These are phyloP conservation scores for Diaporthe aspalathi DNA, from an alignment of 2,329 filamentous ascomycete species.

Conservation along the genomic window DNA sequence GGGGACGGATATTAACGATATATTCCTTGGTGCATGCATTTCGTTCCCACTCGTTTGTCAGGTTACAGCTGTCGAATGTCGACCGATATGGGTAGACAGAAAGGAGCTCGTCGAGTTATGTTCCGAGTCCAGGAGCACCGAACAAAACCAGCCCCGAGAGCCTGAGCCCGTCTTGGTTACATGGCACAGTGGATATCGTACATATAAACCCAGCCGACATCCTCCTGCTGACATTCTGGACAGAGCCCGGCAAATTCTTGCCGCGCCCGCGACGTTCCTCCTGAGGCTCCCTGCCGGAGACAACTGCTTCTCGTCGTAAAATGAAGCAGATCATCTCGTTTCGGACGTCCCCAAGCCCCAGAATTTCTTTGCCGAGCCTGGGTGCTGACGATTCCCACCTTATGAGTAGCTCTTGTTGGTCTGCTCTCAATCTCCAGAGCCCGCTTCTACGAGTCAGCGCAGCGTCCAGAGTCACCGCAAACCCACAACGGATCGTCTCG, in stretches of 20 bases:
- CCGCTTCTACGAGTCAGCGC: constrained; percentile 27
- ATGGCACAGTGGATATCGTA: not conserved
- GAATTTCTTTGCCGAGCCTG: constrained; percentile 19
- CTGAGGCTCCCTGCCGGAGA: constrained; percentile 17
- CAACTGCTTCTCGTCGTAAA: constrained; percentile 8
- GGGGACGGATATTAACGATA: constrained; percentile 15
- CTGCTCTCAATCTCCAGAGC: constrained; percentile 24
- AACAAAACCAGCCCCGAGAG: not conserved
- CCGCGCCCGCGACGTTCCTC: constrained; percentile 9
- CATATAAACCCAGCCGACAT: not conserved
- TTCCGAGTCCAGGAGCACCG: not conserved
- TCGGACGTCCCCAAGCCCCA: constrained; percentile 14
- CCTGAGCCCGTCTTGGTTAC: not conserved
- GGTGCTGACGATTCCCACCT: constrained; percentile 22
- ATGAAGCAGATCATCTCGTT: constrained; percentile 17
- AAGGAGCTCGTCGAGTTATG: not conserved
- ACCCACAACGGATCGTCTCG: constrained; percentile 2
- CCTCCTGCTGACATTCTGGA: not conserved
- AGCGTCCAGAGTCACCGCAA: constrained; percentile 16
- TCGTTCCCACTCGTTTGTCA: not conserved
- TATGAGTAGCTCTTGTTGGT: not conserved
- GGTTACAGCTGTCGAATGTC: not conserved
- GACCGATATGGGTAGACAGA: not conserved
- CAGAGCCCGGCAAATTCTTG: constrained; percentile 11
- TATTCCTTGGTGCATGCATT: constrained; percentile 15